Conservation (phyloP, 2,329 filamentous ascomycete genomes). For the Xylariaceae sp. region DNA sequence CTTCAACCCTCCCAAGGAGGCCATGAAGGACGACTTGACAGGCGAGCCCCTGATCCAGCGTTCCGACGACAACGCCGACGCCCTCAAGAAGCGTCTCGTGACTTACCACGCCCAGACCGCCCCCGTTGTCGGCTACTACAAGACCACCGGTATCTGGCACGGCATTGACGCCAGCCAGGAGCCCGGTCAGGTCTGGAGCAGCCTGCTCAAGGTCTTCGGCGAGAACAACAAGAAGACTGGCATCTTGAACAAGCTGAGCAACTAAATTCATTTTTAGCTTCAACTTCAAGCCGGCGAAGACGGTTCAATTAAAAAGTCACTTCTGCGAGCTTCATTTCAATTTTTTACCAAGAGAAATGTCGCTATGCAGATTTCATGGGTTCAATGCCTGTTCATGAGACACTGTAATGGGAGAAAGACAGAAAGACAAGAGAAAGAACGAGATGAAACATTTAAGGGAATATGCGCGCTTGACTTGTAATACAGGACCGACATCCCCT, state of each 20-base stretch:
- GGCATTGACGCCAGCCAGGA: constrained; percentile 93
- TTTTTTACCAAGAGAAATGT: background rate
- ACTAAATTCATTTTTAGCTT: constrained; percentile 24
- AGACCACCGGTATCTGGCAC: constrained; percentile 95
- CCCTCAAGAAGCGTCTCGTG: constrained; percentile 85
- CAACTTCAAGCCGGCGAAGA: background rate
- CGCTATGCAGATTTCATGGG: background rate
- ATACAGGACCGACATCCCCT: background rate
- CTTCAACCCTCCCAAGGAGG: constrained; percentile 93
- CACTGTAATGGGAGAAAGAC: background rate
- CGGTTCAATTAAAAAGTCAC: background rate
- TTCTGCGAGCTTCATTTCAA: background rate
- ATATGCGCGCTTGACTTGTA: constrained; percentile 3
- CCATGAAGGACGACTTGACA: constrained; percentile 94
- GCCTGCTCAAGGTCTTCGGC: constrained; percentile 77
- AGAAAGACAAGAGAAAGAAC: background rate
- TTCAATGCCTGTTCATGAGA: constrained; percentile 4
- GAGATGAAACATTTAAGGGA: constrained; percentile 2
- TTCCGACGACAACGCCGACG: constrained; percentile 93
- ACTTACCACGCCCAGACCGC: constrained; percentile 94
- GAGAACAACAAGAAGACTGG: constrained; percentile 50
- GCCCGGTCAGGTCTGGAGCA: constrained; percentile 93
- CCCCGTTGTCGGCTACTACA: constrained; percentile 93
- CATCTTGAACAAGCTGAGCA: constrained; percentile 41
- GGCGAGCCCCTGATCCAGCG: constrained; percentile 95